phyloP scores from a whole-genome alignment of 1,284 basidiomycete genomes.

The Abortiporus biennis region DNA sequence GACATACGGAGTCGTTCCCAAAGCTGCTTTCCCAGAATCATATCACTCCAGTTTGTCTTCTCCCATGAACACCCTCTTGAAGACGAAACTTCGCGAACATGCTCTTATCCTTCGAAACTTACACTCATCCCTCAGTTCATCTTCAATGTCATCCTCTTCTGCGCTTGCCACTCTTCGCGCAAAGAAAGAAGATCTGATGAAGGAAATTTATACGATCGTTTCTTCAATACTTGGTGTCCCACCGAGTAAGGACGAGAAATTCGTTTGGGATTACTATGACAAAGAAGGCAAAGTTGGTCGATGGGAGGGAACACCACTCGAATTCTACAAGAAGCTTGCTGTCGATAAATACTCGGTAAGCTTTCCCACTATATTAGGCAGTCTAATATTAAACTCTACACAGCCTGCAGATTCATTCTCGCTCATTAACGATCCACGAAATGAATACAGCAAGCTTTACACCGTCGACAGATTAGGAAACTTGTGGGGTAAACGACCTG shows the following conservation, averaged over 20 bases:
- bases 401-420: constrained; percentile 73
- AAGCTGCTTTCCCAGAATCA: constrained; percentile 81
- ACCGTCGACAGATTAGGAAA: constrained; percentile 92
- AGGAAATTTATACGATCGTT: constrained; percentile 85
- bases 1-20: constrained; percentile 83
- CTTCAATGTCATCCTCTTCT: constrained; percentile 33
- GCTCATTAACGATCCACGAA: constrained; percentile 92
- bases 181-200: constrained; percentile 81
- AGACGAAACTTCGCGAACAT: constrained; percentile 88
- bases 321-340: constrained; percentile 61
- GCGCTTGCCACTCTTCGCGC: constrained; percentile 50
- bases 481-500: constrained; percentile 79
- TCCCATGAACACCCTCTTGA: constrained; percentile 76
- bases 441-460: constrained; percentile 80
- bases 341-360: constrained; percentile 49
- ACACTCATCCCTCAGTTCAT: constrained; percentile 39
- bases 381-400: too few relatives aligned
- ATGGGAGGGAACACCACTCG: constrained; percentile 76
- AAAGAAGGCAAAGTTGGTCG: constrained; percentile 70
- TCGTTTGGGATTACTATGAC: constrained; percentile 89
- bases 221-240: constrained; percentile 84
- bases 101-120: constrained; percentile 75
- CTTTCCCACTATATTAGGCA: too few relatives aligned
- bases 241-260: constrained; percentile 62
- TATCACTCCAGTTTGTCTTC: constrained; percentile 73